A percentile compares a stretch with the other conserved stretches of the same genome.
Conservation (phyloP, 139 green algal species). For the Haematococcus lacustris region DNA sequence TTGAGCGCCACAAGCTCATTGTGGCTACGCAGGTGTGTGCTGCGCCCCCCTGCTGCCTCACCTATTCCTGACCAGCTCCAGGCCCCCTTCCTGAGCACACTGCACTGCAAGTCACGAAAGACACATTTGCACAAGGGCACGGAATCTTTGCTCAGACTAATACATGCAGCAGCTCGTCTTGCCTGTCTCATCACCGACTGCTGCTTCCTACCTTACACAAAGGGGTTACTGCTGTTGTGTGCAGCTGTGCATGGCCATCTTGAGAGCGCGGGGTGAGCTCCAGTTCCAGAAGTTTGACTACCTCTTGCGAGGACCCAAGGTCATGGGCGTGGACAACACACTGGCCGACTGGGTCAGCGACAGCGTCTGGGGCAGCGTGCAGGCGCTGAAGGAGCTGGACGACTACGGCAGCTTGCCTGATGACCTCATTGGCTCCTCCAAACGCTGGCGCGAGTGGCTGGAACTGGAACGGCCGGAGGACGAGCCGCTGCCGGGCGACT, state of each 20-base stretch:
- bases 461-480: slow-evolving; percentile 82
- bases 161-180: too few species aligned
- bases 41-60: too few species aligned
- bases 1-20: slow-evolving; percentile 92
- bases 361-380: slow-evolving; percentile 45
- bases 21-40: slow-evolving; percentile 52
- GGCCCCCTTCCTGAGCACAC: too few species aligned
- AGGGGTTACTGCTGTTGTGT: background rate
- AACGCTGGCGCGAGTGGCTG: slow-evolving; percentile 88
- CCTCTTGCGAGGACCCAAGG: slow-evolving; percentile 67
- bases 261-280: slow-evolving; percentile 62
- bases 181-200: too few species aligned
- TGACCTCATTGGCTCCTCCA: slow-evolving; percentile 72
- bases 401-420: slow-evolving; percentile 75
- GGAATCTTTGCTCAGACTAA: too few species aligned
- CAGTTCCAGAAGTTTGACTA: slow-evolving; percentile 72
- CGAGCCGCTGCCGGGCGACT: slow-evolving; percentile 85
- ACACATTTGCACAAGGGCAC: too few species aligned
- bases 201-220: too few species aligned
- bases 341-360: slow-evolving; percentile 75
- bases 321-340: slow-evolving; percentile 68
- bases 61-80: too few species aligned
- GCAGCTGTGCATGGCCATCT: slow-evolving; percentile 77
- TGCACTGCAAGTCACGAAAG: too few species aligned
- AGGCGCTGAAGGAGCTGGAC: slow-evolving; percentile 67